Percentiles rank a stretch among this genome's conserved stretches.
Evolutionary conservation across 352 stramenopile species (phyloP).

Genomic region (Globisporangium okanoganense): DNA sequence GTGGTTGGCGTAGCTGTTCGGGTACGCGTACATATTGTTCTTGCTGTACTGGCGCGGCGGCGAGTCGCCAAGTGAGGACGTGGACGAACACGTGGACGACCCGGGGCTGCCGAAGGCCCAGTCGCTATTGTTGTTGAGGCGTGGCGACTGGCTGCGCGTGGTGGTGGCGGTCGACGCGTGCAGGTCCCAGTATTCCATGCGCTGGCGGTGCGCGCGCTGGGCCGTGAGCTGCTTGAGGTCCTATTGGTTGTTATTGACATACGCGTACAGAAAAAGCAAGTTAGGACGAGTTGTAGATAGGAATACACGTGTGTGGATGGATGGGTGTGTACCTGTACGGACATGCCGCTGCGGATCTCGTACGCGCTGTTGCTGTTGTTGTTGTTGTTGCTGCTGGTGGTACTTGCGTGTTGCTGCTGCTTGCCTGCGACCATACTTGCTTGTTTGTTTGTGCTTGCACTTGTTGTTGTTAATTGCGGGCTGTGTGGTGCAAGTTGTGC

Average conservation of each 20-base stretch:
- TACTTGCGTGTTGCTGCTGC: conserved; percentile 21
- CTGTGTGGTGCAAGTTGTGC: not conserved
- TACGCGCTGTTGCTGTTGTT: conserved; percentile 33
- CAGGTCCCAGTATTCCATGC: conserved; percentile 60
- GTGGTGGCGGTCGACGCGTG: conserved; percentile 18
- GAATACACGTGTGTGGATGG: not conserved
- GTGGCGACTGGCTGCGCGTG: conserved; percentile 32
- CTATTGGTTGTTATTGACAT: conserved; percentile 17
- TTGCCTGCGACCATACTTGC: conserved; percentile 38
- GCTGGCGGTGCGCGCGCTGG: conserved; percentile 58
- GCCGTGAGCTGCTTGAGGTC: conserved; percentile 80
- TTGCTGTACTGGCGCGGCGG: conserved; percentile 25
- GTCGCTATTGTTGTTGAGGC: conserved; percentile 15
- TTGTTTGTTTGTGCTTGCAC: not conserved
- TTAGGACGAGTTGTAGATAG: conserved; percentile 1
- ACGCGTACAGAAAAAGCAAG: not conserved
- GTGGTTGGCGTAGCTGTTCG: conserved; percentile 13
- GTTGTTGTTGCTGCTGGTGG: conserved; percentile 25
- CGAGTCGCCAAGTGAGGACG: conserved; percentile 14
- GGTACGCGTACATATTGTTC: conserved; percentile 26
- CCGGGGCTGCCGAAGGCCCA: conserved; percentile 22
- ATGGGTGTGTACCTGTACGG: conserved; percentile 54
- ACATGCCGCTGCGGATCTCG: conserved; percentile 84
- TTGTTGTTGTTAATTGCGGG: conserved; percentile 1
- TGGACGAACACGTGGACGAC: conserved; percentile 18